A percentile compares a stretch with the other conserved stretches of the same genome.
These are phyloP conservation scores for Rhododendron kiyosumense DNA, from an alignment of 148 eudicot species.

Conservation along the genomic window DNA sequence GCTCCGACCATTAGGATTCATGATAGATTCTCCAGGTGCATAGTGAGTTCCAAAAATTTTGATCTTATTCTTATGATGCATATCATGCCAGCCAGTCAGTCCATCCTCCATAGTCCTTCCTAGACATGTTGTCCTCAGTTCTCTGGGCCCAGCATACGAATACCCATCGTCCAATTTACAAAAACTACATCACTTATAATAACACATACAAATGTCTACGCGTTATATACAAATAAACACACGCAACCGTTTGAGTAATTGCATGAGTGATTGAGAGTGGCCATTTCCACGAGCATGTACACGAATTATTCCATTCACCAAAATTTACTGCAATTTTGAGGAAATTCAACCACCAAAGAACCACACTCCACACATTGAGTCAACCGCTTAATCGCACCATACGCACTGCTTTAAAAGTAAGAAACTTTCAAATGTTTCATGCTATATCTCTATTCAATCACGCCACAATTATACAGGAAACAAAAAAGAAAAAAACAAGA, in stretches of 20 bases:
- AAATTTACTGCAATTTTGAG: background rate
- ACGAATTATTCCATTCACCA: too few relatives aligned
- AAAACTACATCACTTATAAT: background rate
- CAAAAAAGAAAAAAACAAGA: background rate
- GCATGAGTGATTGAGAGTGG: background rate
- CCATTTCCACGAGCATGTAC: too few relatives aligned
- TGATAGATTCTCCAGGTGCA: background rate
- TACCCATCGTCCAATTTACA: background rate
- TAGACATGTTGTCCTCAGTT: background rate
- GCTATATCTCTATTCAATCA: background rate
- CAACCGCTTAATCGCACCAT: background rate
- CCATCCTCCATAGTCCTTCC: background rate
- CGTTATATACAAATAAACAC: background rate
- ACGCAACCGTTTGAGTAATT: background rate
- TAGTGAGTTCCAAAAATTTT: background rate
- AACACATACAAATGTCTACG: background rate
- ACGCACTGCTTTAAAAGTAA: background rate
- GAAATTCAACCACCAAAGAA: background rate
- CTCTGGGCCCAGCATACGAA: background rate
- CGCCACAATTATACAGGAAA: background rate
- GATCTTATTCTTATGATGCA: background rate
- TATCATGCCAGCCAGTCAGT: background rate
- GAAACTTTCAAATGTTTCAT: background rate
- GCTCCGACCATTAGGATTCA: too few relatives aligned
- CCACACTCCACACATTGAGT: background rate